phyloP scores from a whole-genome alignment of 306 rosid species.

The Trifolium repens region DNA sequence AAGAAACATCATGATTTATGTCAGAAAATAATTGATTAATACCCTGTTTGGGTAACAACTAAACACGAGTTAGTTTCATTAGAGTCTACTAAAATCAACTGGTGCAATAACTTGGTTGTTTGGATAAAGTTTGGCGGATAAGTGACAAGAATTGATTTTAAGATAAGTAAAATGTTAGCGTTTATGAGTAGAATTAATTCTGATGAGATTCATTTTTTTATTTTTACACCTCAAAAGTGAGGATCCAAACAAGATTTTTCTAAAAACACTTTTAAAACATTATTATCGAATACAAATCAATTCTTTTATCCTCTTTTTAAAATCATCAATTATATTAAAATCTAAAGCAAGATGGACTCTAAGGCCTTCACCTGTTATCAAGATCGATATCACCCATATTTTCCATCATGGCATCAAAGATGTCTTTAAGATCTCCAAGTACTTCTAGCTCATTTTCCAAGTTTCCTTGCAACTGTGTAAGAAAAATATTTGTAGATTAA shows the following conservation, averaged over 20 bases:
- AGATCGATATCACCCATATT: slow-evolving; percentile 55
- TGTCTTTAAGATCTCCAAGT: slow-evolving; percentile 53
- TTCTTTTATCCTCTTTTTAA: not conserved
- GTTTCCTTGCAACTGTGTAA: slow-evolving; percentile 61
- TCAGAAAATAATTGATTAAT: not conserved
- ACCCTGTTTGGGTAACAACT: not conserved
- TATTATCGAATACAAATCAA: not conserved
- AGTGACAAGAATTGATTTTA: not conserved
- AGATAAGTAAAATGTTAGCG: not conserved
- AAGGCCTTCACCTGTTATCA: slow-evolving; percentile 61
- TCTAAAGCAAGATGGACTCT: not conserved
- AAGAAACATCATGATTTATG: slow-evolving; percentile 19
- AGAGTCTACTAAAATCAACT: not conserved
- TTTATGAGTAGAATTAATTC: not conserved
- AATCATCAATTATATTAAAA: not conserved
- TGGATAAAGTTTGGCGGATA: not conserved
- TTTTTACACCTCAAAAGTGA: not conserved
- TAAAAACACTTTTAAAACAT: not conserved
- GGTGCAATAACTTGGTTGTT: not conserved
- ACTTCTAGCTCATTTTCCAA: slow-evolving; percentile 75
- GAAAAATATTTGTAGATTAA: slow-evolving; percentile 28
- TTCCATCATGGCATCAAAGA: slow-evolving; percentile 64
- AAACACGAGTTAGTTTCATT: not conserved
- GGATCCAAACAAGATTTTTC: not conserved
- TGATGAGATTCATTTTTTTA: not conserved